These are phyloP conservation scores for Pleurotus ostreatus DNA, from an alignment of 768 basidiomycete species.

Conservation along the genomic window DNA sequence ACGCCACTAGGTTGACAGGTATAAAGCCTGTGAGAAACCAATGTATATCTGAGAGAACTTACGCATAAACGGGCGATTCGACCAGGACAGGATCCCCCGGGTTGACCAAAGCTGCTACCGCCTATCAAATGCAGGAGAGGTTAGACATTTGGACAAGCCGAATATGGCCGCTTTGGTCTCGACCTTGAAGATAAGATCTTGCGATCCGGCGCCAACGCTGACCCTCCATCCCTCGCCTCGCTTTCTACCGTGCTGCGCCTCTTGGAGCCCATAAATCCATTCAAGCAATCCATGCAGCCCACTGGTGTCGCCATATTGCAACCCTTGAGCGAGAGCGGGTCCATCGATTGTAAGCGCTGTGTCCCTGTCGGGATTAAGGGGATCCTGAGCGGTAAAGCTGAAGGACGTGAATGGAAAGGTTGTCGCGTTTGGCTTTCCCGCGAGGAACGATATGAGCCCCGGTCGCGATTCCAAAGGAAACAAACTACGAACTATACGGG, in stretches of 20 bases:
- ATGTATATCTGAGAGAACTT: conserved; percentile 21
- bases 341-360: conserved; percentile 50
- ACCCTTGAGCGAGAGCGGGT: conserved; percentile 55
- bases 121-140: conserved; percentile 36
- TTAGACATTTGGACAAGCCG: not conserved
- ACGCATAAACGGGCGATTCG: conserved; percentile 81
- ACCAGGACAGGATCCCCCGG: conserved; percentile 79
- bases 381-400: conserved; percentile 57
- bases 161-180: conserved; percentile 8
- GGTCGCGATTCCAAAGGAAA: conserved; percentile 76
- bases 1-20: conserved; percentile 44
- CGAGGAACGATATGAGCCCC: conserved; percentile 76
- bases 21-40: conserved; percentile 8
- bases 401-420: conserved; percentile 90
- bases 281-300: conserved; percentile 61
- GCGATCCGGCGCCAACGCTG: conserved; percentile 79
- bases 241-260: conserved; percentile 59
- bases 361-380: conserved; percentile 39
- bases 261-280: conserved; percentile 75
- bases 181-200: conserved; percentile 88
- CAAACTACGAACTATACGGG: conserved; percentile 55
- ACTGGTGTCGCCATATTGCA: conserved; percentile 76
- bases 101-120: conserved; percentile 65
- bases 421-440: conserved; percentile 88
- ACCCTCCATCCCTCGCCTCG: conserved; percentile 68